Evolutionary conservation across 2,329 filamentous ascomycete species (phyloP), one percentile per base, ranked within the genome.

Genomic region (Phoma sp.): DNA sequence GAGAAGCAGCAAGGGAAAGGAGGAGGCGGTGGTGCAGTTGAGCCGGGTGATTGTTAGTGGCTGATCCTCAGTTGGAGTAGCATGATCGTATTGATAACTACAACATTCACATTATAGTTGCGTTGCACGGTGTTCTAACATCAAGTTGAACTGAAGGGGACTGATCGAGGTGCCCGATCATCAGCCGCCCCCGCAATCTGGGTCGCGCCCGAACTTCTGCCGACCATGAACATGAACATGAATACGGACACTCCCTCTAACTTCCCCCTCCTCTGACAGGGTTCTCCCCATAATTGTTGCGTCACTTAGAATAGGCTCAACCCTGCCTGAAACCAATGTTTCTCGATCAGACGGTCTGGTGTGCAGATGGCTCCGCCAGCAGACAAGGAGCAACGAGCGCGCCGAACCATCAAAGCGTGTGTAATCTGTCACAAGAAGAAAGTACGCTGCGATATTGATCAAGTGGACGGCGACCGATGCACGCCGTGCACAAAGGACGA

Each of bases 391-490:
- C 61, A 57, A 37, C 64, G 65, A 41, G 50, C 59, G 41, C 67
- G 68, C 37, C 61, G 69, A 39, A 71, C 71, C 9, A 62, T 70
- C 44, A 70, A 73, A 46, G 74, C 74, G 27, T 78, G 76, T 61
- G 74, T 78, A 43, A 77, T 77, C 51, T 77, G 76, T 52, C 76
- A 78, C 59, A 78, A 78, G 62, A 75, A 74, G 60, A 78, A 78
- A 67, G 72, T 78, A 33, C 61, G 65, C 35, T 69, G 59, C 51
- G 61, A 63, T 39, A 61, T 70, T 49, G 63, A 73, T 37, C 57
- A 67, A 24, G 63, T 70, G 1, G 67, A 71, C 39, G 71, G 74
- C 27, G 71, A 71, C n/a, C 59, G 68, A n/a, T 77, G 75, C 47
- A 75, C 74, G 19, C 75, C 75, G 31, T 77, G 76, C 45, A 51